phyloP scores from a whole-genome alignment of 768 basidiomycete species.

The Rubroboletus satanas region DNA sequence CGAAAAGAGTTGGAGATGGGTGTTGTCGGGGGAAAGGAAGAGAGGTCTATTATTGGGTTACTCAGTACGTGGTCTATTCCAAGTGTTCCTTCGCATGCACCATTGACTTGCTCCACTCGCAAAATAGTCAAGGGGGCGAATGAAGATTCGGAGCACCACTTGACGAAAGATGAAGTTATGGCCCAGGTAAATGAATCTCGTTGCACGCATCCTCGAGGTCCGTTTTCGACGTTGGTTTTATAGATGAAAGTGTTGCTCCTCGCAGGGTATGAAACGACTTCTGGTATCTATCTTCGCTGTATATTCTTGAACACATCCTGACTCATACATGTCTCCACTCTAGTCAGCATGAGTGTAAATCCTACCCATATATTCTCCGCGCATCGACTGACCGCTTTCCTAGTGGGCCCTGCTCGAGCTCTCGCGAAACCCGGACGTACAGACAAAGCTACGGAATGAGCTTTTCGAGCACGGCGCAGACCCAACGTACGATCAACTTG shows the following conservation, averaged over 20 bases:
- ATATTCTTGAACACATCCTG: too few species aligned
- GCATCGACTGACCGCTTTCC: neutral
- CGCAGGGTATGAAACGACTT: slow-evolving; percentile 17
- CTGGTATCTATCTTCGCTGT: neutral
- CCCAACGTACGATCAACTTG: slow-evolving; percentile 52
- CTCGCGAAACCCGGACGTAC: neutral
- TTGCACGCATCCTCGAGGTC: neutral
- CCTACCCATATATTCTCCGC: rapidly evolving
- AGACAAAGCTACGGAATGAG: slow-evolving; percentile 47
- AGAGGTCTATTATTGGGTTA: slow-evolving; percentile 25
- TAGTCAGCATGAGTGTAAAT: slow-evolving; percentile 18
- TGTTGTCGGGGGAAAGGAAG: slow-evolving; percentile 18
- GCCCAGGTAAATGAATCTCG: slow-evolving; percentile 14
- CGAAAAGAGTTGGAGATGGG: slow-evolving; percentile 29
- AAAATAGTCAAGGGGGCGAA: slow-evolving; percentile 35
- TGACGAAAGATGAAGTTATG: slow-evolving; percentile 30
- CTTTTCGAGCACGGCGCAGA: slow-evolving; percentile 41
- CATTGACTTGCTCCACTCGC: neutral
- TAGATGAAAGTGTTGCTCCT: slow-evolving; percentile 15
- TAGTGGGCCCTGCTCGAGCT: slow-evolving; percentile 47
- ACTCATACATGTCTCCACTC: neutral
- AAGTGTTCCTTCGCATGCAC: slow-evolving; percentile 13
- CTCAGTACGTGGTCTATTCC: slow-evolving; percentile 12
- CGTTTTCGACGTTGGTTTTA: slow-evolving; percentile 18
- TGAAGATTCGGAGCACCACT: slow-evolving; percentile 17